phyloP scores from a whole-genome alignment of 495 filamentous ascomycete genomes.

The Articulospora tetracladia region DNA sequence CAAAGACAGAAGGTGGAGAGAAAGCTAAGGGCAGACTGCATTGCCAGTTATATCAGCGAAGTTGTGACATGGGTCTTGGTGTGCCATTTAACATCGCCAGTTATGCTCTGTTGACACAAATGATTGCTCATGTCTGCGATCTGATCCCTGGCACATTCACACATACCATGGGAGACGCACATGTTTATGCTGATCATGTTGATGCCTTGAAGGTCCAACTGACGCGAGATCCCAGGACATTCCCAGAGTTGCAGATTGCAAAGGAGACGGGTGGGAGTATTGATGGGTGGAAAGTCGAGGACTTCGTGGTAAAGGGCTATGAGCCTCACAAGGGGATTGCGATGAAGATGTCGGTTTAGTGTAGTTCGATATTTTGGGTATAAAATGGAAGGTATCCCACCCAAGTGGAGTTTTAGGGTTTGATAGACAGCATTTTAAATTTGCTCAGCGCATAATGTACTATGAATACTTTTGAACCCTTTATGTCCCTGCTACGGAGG shows the following conservation, averaged over 20 bases:
- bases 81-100: conserved; percentile 97
- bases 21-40: conserved; percentile 60
- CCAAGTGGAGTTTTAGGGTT: background rate
- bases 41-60: conserved; percentile 89
- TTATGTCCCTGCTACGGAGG: no score
- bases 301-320: conserved; percentile 86
- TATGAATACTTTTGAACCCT: background rate
- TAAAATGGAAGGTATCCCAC: background rate
- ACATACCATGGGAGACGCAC: conserved; percentile 94
- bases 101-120: conserved; percentile 90
- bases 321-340: conserved; percentile 83
- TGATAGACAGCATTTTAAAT: background rate
- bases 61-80: conserved; percentile 94
- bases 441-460: background rate
- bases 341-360: conserved; percentile 95
- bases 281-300: conserved; percentile 54
- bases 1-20: conserved; percentile 29
- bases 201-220: conserved; percentile 81
- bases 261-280: conserved; percentile 62
- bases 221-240: conserved; percentile 71
- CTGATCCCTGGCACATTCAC: conserved; percentile 79
- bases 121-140: conserved; percentile 83
- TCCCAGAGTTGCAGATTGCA: conserved; percentile 71
- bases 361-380: background rate
- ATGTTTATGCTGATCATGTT: conserved; percentile 91